Evolutionary conservation across 2,329 filamentous ascomycete species (phyloP), one percentile per base, ranked within the genome.

Genomic region (Phoma sp.): DNA sequence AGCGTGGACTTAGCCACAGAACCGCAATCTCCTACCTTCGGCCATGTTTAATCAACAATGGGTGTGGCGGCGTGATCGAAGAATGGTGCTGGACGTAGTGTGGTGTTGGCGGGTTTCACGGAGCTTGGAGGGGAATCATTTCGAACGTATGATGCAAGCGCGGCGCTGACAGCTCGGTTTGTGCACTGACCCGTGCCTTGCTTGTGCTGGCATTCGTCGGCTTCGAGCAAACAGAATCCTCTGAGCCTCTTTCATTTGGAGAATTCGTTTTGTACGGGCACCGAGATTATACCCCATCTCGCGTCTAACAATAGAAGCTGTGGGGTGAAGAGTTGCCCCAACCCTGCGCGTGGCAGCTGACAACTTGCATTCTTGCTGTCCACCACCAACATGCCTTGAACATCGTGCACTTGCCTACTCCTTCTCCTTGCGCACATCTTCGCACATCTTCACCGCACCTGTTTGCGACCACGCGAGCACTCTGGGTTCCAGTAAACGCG

Each of bases 71-170:
- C 35, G 41, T 55, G 30, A 39, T 50, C 32, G 32, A 46, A 23
- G 41, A 37, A 47, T 47, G 41, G 52, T 50, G 42, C 46, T 42
- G 47, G n/a, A 27, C 9, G 46, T 47, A 38, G 52, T 55, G 46
- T 35, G 37, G 46, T 55, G 32, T 38, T 47, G 46, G 46, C 14
- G 41, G 27, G 52, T 55, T 50, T 55, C 52, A 47, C 11, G 33
- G 45, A 45, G 51, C 51, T 45, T 39, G 27, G 27, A 32, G 47
- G 43, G 50, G 40, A 39, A 24, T 27, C 41, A 27, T 43, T 39
- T 32, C 44, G 44, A 33, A 36, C 46, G 33, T 45, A 47, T 42
- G 46, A 49, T 46, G 52, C 40, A 55, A 48, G 27, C 27, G 29
- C 38, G 29, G 23, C 40, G 52, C 52, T 50, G 42, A 55, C 52